Base-by-base conservation (phyloP, 108 stramenopile genomes). In the Nitzschia sp. region DNA sequence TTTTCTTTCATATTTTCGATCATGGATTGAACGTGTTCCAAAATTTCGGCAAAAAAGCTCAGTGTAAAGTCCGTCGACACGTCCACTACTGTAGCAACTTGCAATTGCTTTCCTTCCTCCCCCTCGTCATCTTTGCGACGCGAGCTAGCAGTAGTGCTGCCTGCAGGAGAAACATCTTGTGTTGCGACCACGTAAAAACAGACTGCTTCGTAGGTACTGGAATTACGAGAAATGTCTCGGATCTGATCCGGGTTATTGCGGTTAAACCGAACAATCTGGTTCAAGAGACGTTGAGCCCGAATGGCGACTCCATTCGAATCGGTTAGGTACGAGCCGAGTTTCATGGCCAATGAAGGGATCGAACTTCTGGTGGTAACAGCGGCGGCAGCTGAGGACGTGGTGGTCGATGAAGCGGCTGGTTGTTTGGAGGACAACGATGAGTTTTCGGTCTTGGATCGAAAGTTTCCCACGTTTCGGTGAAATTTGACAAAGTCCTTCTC, bases 131-230 rank as follows among this genome's bases (percentile, higher is more conserved):
- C 33, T 17, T 58, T 33, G 57, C 21, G 21, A 45, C 23, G 26
- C 2, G 31, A n/a, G 16, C 16, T 58, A 21, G 2, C 13, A 8
- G 36, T 45, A 19, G 9, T n/a, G 3, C 21, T 36, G 17, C 13
- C 38, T 41, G 19, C 38, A 3, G 4, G 19, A 15, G n/a, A 21
- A 5, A 31, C 16, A 33, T 45, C 68, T n/a, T 33, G 19, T 34
- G 73, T 69, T 1, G 75, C 75, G 8, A 81, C 77, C 9, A 85
- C 30, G 48, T 65, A 86, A 62, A 86, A 84, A 47, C 88, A 89
- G 1, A 74, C 85, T 0, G 85, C 83, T 48, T 89, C 88, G 60
- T 89, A 89, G 35, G 64, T 79, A 1, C 50, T 23, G 36, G 35
- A 52, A 53, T 76, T 47, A 11, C 76, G 63, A 17, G 55, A 44